phyloP scores from a whole-genome alignment of 108 stramenopile genomes.

The Skeletonema menzelii region DNA sequence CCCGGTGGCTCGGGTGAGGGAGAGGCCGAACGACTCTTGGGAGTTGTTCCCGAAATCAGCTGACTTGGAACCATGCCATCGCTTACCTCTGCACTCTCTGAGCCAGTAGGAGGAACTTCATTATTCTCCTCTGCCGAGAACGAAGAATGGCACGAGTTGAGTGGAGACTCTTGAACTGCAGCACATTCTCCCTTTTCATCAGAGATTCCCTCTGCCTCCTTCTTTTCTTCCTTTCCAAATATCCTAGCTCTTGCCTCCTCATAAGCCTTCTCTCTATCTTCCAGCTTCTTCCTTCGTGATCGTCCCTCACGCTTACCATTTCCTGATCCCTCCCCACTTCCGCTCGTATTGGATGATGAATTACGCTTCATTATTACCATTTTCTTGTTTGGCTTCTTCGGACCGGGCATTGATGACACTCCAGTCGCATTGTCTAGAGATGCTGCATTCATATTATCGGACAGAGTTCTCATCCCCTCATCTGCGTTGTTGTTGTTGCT shows the following conservation, averaged over 20 bases:
- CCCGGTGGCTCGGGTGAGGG: constrained; percentile 3
- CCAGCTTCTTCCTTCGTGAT: constrained; percentile 49
- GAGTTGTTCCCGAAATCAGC: not conserved
- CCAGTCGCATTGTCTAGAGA: constrained; percentile 3
- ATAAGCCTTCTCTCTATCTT: constrained; percentile 90
- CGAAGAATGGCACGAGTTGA: constrained; percentile 16
- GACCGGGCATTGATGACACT: not conserved
- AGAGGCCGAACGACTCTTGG: not conserved
- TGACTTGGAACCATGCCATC: constrained; percentile 2
- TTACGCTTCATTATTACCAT: constrained; percentile 60
- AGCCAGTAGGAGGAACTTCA: not conserved
- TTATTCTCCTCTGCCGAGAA: constrained; percentile 13
- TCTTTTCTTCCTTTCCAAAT: constrained; percentile 53
- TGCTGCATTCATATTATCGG: constrained; percentile 20
- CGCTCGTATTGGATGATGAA: constrained; percentile 16
- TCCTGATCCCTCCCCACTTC: constrained; percentile 11
- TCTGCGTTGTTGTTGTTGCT: constrained; percentile 3
- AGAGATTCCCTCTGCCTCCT: constrained; percentile 8
- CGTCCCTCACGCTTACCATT: constrained; percentile 34
- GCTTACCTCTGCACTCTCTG: not conserved
- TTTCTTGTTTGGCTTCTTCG: constrained; percentile 47
- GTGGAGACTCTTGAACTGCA: not conserved
- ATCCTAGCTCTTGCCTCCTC: constrained; percentile 92
- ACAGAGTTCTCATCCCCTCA: constrained; percentile 12
- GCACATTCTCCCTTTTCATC: constrained; percentile 7